Evolutionary conservation across 2,329 filamentous ascomycete genomes (phyloP).

Genomic region (Didymellaceae sp.): DNA sequence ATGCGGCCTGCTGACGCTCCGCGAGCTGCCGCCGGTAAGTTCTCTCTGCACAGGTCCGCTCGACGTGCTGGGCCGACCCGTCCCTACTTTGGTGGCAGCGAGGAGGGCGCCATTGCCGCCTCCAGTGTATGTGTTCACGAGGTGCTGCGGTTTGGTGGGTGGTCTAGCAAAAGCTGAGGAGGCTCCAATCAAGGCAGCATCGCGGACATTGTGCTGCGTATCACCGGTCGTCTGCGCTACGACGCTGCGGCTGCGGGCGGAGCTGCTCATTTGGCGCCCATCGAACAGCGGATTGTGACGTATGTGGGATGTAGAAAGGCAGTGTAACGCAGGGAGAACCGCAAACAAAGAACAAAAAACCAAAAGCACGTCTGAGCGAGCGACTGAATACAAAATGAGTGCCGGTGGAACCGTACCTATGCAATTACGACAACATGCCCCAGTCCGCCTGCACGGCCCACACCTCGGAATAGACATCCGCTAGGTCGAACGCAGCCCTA

Average conservation of each 20-base stretch:
- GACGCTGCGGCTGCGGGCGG: constrained; percentile 39
- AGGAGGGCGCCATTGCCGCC: constrained; percentile 53
- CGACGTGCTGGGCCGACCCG: constrained; percentile 25
- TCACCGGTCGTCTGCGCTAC: constrained; percentile 42
- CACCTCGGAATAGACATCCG: constrained; percentile 2
- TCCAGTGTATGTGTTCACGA: constrained; percentile 49
- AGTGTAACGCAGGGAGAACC: neutral
- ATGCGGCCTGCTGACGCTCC: constrained; percentile 28
- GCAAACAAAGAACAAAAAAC: neutral
- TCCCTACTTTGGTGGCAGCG: constrained; percentile 53
- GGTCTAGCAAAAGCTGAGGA: constrained; percentile 57
- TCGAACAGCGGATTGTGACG: constrained; percentile 30
- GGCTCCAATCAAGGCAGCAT: constrained; percentile 59
- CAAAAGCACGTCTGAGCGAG: constrained; percentile 4
- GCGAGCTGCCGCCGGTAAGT: constrained; percentile 40
- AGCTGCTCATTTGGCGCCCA: constrained; percentile 47
- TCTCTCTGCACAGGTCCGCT: constrained; percentile 35
- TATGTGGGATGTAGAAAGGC: neutral
- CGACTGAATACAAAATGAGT: constrained; percentile 7
- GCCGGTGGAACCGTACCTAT: constrained; percentile 14
- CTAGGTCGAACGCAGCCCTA: constrained; percentile 11
- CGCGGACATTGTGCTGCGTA: constrained; percentile 46
- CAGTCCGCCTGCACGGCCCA: neutral
- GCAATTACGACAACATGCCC: constrained; percentile 13
- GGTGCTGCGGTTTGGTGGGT: constrained; percentile 49